Conservation (phyloP, 2,329 filamentous ascomycete species). For the Mycosphaerella sp. region DNA sequence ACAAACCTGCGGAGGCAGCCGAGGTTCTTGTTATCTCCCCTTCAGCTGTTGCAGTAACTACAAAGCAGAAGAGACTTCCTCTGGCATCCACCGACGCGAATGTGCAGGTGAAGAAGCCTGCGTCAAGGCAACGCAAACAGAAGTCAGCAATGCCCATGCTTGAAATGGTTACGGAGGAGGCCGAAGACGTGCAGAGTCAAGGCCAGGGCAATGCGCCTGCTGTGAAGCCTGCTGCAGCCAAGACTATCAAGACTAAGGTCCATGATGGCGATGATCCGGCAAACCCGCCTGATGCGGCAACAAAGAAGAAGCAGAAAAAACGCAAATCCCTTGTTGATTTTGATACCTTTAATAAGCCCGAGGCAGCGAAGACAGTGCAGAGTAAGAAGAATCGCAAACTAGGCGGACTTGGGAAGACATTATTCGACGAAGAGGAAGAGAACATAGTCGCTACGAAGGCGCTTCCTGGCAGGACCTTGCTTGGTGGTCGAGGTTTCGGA, state of each 20-base stretch:
- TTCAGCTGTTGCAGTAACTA: constrained; percentile 24
- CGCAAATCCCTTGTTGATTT: constrained; percentile 47
- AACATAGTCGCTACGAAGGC: constrained; percentile 23
- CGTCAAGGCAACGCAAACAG: constrained; percentile 36
- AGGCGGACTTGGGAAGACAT: constrained; percentile 35
- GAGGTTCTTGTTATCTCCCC: constrained; percentile 25
- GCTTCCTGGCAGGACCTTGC: constrained; percentile 25
- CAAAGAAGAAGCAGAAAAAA: constrained; percentile 34
- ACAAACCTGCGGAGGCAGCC: constrained; percentile 25
- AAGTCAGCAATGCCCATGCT: constrained; percentile 34
- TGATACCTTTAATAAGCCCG: constrained; percentile 33
- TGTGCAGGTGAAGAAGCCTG: constrained; percentile 37
- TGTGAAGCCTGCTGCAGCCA: constrained; percentile 29
- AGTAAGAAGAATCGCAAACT: constrained; percentile 36
- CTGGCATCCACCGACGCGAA: constrained; percentile 43
- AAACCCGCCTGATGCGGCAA: constrained; percentile 36
- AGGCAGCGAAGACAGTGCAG: constrained; percentile 28
- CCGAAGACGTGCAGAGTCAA: constrained; percentile 32
- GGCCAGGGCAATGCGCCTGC: constrained; percentile 35
- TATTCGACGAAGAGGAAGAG: constrained; percentile 39
- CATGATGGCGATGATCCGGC: constrained; percentile 27
- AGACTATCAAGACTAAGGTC: constrained; percentile 37
- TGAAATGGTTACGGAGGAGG: constrained; percentile 42
- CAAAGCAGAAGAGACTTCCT: constrained; percentile 36
- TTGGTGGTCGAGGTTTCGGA: constrained; percentile 32